These are phyloP conservation scores for Sphaerulina populicola DNA, from an alignment of 2,329 filamentous ascomycete species.

Conservation along the genomic window DNA sequence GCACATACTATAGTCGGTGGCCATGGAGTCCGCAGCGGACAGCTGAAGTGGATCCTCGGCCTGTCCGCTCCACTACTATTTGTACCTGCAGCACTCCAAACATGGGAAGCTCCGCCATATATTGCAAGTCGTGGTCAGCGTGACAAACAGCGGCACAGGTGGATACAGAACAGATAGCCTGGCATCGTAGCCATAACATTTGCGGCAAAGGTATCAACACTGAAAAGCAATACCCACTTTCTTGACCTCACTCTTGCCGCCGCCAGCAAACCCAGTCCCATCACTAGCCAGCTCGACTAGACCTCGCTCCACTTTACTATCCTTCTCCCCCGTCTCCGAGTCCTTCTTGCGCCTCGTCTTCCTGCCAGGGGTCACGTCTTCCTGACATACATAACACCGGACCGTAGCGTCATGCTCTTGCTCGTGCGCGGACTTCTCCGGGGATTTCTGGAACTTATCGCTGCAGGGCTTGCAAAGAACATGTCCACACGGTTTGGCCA, in stretches of 20 bases:
- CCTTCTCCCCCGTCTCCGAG: conserved; percentile 34
- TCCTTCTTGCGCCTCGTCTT: conserved; percentile 26
- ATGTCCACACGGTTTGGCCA: conserved; percentile 84
- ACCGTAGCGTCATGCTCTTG: conserved; percentile 45
- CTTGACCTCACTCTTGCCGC: conserved; percentile 74
- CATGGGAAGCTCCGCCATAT: too few species aligned
- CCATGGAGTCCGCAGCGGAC: too few species aligned
- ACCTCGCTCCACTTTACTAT: conserved; percentile 55
- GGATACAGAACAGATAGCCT: too few species aligned
- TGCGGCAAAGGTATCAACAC: conserved; percentile 44
- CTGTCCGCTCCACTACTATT: too few species aligned
- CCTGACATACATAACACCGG: conserved; percentile 80
- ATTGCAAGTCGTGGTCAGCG: too few species aligned
- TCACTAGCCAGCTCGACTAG: conserved; percentile 74
- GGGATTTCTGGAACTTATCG: conserved; percentile 66
- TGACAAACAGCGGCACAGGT: too few species aligned
- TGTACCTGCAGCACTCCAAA: too few species aligned
- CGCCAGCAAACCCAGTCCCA: conserved; percentile 84
- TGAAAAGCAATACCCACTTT: conserved; percentile 74
- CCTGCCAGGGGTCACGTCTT: conserved; percentile 51
- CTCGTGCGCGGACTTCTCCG: conserved; percentile 51
- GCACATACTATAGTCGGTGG: too few species aligned
- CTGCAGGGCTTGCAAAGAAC: conserved; percentile 82
- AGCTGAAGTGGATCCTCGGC: too few species aligned
- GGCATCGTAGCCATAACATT: too few species aligned